phyloP scores from a whole-genome alignment of 352 stramenopile genomes.

The Globisporangium nodosum region DNA sequence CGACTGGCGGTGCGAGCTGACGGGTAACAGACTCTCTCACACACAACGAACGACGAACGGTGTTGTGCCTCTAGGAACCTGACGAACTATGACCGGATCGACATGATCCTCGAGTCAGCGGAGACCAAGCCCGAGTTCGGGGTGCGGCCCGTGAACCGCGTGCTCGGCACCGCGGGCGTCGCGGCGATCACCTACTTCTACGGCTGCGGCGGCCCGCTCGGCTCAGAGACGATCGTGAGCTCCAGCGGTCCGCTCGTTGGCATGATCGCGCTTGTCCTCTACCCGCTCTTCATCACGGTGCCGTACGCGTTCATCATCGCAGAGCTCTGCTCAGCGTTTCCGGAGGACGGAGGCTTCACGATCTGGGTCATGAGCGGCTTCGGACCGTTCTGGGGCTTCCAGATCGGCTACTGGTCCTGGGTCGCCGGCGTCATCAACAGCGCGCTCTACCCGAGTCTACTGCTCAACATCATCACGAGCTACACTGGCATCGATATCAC shows the following conservation, averaged over 20 bases:
- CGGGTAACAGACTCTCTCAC: background rate
- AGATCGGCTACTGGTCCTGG: conserved; percentile 67
- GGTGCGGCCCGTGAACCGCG: background rate
- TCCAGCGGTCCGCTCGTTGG: no score
- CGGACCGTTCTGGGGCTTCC: conserved; percentile 60
- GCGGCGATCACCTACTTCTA: no score
- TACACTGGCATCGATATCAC: conserved; percentile 7
- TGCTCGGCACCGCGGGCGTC: no score
- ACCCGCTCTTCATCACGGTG: conserved; percentile 76
- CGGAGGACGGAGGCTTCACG: conserved; percentile 67
- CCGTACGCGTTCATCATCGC: conserved; percentile 87
- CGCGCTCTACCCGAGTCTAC: conserved; percentile 11
- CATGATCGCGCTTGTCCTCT: conserved; percentile 9
- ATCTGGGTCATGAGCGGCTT: conserved; percentile 87
- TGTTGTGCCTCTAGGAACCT: background rate
- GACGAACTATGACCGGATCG: background rate
- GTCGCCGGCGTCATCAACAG: conserved; percentile 66
- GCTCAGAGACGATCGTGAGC: no score
- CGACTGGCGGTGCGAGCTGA: background rate
- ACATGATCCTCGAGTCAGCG: background rate
- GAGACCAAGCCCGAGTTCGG: background rate
- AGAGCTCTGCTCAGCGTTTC: conserved; percentile 82
- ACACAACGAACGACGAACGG: background rate
- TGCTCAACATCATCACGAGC: background rate
- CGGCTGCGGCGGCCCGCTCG: no score